A percentile compares a stretch with the other conserved stretches of the same genome.
These are phyloP conservation scores for Lodderomyces pseudojiufengensis DNA, from an alignment of 1,139 yeast genomes.

Conservation along the genomic window DNA sequence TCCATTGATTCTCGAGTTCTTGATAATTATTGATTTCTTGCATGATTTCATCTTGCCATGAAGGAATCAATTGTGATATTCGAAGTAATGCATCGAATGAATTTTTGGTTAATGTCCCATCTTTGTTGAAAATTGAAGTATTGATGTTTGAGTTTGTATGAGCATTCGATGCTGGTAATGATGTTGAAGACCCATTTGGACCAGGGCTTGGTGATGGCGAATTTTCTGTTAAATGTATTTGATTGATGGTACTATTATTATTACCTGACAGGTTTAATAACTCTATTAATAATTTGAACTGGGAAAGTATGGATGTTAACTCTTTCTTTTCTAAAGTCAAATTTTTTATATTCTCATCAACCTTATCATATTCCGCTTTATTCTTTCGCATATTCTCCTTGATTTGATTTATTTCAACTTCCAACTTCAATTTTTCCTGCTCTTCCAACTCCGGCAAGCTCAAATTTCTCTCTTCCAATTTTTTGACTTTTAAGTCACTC, in stretches of 20 bases:
- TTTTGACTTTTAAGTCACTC: constrained; percentile 21
- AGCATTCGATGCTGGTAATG: constrained; percentile 5
- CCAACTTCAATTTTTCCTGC: constrained; percentile 21
- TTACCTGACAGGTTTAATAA: constrained; percentile 20
- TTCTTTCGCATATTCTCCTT: constrained; percentile 11
- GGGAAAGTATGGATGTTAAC: constrained; percentile 15
- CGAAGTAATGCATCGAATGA: constrained; percentile 26
- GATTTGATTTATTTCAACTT: constrained; percentile 15
- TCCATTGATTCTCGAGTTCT: constrained; percentile 35
- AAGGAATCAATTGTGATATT: constrained; percentile 27
- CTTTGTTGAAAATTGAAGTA: constrained; percentile 27
- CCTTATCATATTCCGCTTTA: constrained; percentile 17
- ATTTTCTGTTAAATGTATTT: constrained; percentile 2
- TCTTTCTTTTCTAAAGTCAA: constrained; percentile 27
- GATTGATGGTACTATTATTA: constrained; percentile 2
- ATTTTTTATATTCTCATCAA: constrained; percentile 25
- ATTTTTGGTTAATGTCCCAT: constrained; percentile 27
- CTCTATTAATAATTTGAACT: constrained; percentile 28
- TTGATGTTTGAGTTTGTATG: background rate
- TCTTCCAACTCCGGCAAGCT: constrained; percentile 20
- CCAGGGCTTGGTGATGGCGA: constrained; percentile 10
- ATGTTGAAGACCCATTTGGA: constrained; percentile 6
- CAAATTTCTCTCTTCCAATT: constrained; percentile 24
- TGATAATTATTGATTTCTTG: constrained; percentile 27
- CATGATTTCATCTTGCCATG: constrained; percentile 35